Evolutionary conservation across 2,329 filamentous ascomycete species (phyloP).

Genomic region (Penicillium capsulatum): DNA sequence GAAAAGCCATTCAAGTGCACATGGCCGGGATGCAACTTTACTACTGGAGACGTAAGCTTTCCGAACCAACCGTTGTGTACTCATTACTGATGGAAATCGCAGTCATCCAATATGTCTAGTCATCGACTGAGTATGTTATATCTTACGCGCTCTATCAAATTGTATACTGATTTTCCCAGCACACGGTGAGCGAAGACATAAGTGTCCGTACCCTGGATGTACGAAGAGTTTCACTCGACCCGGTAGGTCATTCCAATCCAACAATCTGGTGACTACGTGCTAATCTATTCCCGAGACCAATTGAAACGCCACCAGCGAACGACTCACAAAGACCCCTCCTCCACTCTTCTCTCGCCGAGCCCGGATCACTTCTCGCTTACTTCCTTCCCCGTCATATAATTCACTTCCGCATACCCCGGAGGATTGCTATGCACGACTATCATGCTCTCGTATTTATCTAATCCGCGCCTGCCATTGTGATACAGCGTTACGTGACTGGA

Average conservation of each 20-base stretch:
- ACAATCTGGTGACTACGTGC: not conserved
- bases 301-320: constrained; percentile 39
- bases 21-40: constrained; percentile 41
- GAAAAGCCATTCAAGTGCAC: constrained; percentile 45
- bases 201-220: constrained; percentile 38
- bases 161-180: constrained; percentile 23
- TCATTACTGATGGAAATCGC: too few relatives aligned
- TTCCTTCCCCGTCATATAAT: constrained; percentile 11
- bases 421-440: not conserved
- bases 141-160: not conserved
- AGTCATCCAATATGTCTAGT: constrained; percentile 46
- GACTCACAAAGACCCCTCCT: constrained; percentile 31
- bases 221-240: constrained; percentile 44
- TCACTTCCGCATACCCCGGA: not conserved
- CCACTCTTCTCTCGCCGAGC: constrained; percentile 22
- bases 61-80: too few relatives aligned
- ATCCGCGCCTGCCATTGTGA: not conserved
- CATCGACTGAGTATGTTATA: constrained; percentile 40
- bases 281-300: constrained; percentile 30
- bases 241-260: constrained; percentile 24
- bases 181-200: constrained; percentile 42
- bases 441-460: not conserved
- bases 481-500: not conserved
- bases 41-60: constrained; percentile 42
- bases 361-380: constrained; percentile 22